These are phyloP conservation scores for Neonectria magnoliae DNA, from an alignment of 2,329 filamentous ascomycete genomes.

Conservation along the genomic window DNA sequence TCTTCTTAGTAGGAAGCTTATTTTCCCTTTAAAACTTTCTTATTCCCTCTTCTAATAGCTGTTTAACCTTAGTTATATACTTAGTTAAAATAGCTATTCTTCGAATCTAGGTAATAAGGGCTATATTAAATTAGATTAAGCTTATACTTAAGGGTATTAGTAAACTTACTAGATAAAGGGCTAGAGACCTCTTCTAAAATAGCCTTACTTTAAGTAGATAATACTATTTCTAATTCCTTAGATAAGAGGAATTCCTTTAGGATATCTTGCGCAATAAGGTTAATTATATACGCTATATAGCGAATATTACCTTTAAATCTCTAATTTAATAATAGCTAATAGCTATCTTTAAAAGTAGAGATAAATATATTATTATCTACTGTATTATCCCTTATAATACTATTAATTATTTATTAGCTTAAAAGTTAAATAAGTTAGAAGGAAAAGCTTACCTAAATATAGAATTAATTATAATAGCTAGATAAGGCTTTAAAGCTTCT, in stretches of 20 bases:
- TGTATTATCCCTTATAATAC: not conserved
- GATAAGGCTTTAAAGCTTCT: too few species aligned
- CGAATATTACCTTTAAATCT: not conserved
- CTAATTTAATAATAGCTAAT: not conserved
- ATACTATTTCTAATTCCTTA: not conserved
- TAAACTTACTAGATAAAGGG: too few species aligned
- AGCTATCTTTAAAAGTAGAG: not conserved
- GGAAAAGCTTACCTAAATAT: too few species aligned
- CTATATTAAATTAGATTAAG: too few species aligned
- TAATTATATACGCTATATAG: not conserved
- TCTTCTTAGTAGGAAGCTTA: too few species aligned
- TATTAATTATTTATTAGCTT: conserved; percentile 4
- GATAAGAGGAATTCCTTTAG: not conserved
- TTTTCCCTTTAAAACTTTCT: too few species aligned
- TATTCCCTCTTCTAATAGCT: too few species aligned
- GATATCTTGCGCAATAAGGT: not conserved
- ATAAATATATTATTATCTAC: not conserved
- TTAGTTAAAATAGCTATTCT: too few species aligned
- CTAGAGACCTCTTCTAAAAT: not conserved
- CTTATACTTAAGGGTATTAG: too few species aligned
- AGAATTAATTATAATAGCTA: too few species aligned
- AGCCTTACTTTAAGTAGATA: not conserved
- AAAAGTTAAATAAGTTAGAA: not conserved
- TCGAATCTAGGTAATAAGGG: too few species aligned
- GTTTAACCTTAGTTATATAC: too few species aligned